Evolutionary conservation across 805 yeast genomes (phyloP), one percentile per base, ranked within the genome.

Genomic region (Saccharomycopsis sp.): DNA sequence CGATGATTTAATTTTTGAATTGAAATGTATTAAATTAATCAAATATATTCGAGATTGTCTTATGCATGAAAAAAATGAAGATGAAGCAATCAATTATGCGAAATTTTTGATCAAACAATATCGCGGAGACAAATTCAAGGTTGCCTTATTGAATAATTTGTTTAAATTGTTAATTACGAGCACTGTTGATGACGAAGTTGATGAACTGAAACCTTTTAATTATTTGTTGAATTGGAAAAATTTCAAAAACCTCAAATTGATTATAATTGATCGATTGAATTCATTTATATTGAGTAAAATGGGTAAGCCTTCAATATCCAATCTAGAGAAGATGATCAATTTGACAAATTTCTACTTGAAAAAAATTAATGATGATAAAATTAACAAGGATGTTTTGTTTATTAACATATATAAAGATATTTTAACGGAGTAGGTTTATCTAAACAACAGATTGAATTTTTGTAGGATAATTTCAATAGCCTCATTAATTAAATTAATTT

Each of bases 391-490:
- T 5, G 48, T 36, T 4, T 19, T 47, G 16, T 47, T 47, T 36
- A 24, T 47, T 4, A 44, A 40, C 31, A 14, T 36, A 7, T 16
- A 37, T 7, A 40, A 37, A 20, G 51, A 47, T 35, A 43, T 45
- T 5, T 24, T 45, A 17, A 36, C 29, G 31, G 14, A 39, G 35
- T 16, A 14, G 8, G 28, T 14, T 31, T 40, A 48, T n/a, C 39
- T 41, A 22, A 49, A 49, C 52, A 49, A 46, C 9, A 24, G 7
- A 20, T 49, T 47, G 26, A 49, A 49, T 16, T 49, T 42, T 11
- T 46, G 23, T 11, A 49, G 9, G 34, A 49, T 36, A 17, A 39
- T 23, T 13, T 36, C 41, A 27, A 47, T 44, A 2, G 39, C 50
- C 13, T 49, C 48, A 16, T 41, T 32, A 19, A 46, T 32, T 16